Conservation (phyloP, 345 rosid species). For the Linum lewisii region DNA sequence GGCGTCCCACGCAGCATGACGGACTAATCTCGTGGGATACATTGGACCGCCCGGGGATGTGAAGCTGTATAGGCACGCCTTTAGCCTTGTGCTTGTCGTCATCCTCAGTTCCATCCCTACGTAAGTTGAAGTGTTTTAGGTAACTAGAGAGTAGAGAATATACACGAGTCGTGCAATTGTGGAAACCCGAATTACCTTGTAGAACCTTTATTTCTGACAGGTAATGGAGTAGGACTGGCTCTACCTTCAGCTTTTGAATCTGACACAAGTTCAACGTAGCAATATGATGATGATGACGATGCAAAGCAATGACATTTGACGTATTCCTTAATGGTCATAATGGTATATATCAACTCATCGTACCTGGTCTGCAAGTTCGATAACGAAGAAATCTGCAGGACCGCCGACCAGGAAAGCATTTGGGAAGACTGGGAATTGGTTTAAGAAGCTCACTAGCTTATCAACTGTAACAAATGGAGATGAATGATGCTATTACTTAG, state of each 20-base stretch:
- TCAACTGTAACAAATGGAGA: slow-evolving; percentile 40
- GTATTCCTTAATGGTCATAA: too few species aligned
- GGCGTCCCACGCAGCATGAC: slow-evolving; percentile 98
- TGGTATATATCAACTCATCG: neutral
- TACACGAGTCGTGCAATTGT: too few species aligned
- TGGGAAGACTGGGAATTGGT: slow-evolving; percentile 63
- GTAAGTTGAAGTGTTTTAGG: too few species aligned
- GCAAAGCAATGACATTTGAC: neutral
- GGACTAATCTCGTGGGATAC: slow-evolving; percentile 98
- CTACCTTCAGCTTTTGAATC: slow-evolving; percentile 97
- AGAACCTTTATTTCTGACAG: slow-evolving; percentile 76
- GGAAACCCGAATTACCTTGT: slow-evolving; percentile 59
- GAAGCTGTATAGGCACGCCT: slow-evolving; percentile 89
- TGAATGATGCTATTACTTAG: too few species aligned
- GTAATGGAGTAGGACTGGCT: slow-evolving; percentile 87
- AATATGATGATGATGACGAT: slow-evolving; percentile 4
- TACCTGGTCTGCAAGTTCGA: slow-evolving; percentile 95
- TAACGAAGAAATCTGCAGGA: slow-evolving; percentile 82
- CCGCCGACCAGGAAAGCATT: slow-evolving; percentile 87
- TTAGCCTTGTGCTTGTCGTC: slow-evolving; percentile 89
- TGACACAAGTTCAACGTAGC: slow-evolving; percentile 18
- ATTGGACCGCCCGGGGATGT: slow-evolving; percentile 97
- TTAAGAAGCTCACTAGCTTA: slow-evolving; percentile 63
- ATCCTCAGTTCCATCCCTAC: slow-evolving; percentile 91
- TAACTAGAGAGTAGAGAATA: too few species aligned